Evolutionary conservation across 257 asterid species (phyloP).

Genomic region (Ilex asprella): DNA sequence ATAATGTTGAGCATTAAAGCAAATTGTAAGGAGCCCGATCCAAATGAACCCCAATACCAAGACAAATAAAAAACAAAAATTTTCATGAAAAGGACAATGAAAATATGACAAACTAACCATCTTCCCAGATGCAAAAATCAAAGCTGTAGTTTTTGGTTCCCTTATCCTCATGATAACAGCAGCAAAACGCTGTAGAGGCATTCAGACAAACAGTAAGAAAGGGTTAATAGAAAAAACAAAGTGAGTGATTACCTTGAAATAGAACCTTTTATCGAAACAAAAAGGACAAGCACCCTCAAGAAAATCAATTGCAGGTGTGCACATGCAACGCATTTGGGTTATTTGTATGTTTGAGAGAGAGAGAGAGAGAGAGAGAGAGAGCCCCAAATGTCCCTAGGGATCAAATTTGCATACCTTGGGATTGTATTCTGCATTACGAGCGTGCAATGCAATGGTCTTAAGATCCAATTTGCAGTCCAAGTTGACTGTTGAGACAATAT

Average conservation of each 20-base stretch:
- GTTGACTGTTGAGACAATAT: constrained; percentile 19
- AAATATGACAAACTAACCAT: constrained; percentile 41
- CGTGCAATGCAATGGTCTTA: constrained; percentile 18
- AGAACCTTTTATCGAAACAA: no score
- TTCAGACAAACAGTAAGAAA: no score
- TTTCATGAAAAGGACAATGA: background rate
- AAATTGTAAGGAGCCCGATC: background rate
- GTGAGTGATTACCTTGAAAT: no score
- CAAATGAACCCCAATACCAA: constrained; percentile 2
- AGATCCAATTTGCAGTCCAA: constrained; percentile 20
- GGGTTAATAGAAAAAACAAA: no score
- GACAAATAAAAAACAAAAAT: background rate
- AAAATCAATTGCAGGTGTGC: no score
- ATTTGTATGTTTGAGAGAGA: no score
- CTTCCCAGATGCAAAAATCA: constrained; percentile 74
- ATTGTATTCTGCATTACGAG: constrained; percentile 20
- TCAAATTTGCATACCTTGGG: constrained; percentile 8
- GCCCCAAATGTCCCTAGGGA: no score
- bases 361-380: no score
- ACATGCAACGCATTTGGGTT: no score
- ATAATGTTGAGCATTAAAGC: constrained; percentile 1
- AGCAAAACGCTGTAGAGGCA: constrained; percentile 53
- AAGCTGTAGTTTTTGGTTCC: constrained; percentile 67
- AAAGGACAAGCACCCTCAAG: no score
- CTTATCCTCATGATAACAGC: constrained; percentile 80